Conservation (phyloP, 352 stramenopile genomes). For the Phytophthora pisi region DNA sequence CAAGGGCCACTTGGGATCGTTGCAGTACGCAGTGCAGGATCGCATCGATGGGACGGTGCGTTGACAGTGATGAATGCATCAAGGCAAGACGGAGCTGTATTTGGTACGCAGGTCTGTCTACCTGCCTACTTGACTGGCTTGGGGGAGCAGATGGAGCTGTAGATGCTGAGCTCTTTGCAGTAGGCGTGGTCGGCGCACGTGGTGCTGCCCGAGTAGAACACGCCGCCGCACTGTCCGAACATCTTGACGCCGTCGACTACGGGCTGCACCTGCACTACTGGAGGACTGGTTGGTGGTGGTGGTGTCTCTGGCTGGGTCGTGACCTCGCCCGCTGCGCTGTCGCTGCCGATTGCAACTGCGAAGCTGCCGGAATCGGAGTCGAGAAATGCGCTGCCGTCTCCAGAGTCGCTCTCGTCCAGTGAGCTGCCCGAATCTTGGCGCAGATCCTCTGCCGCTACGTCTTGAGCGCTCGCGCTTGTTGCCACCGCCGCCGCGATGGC, state of each 20-base stretch:
- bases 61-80: background rate
- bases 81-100: slow-evolving; percentile 14
- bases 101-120: background rate
- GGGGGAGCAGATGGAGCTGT: slow-evolving; percentile 32
- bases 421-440: background rate
- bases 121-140: background rate
- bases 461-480: background rate
- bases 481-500: background rate
- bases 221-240: slow-evolving; percentile 27
- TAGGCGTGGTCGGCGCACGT: slow-evolving; percentile 26
- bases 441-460: background rate
- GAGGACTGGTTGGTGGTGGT: slow-evolving; percentile 8
- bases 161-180: slow-evolving; percentile 28
- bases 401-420: slow-evolving; percentile 5
- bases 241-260: slow-evolving; percentile 25
- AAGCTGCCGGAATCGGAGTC: slow-evolving; percentile 6
- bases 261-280: background rate
- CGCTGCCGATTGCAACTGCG: background rate
- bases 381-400: slow-evolving; percentile 4
- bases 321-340: background rate
- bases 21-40: slow-evolving; percentile 10
- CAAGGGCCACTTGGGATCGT: background rate
- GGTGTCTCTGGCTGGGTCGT: background rate
- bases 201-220: slow-evolving; percentile 29
- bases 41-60: slow-evolving; percentile 7